These are phyloP conservation scores for Paramecium sexaurelia DNA, from an alignment of 73 alveolate genomes.

Conservation along the genomic window DNA sequence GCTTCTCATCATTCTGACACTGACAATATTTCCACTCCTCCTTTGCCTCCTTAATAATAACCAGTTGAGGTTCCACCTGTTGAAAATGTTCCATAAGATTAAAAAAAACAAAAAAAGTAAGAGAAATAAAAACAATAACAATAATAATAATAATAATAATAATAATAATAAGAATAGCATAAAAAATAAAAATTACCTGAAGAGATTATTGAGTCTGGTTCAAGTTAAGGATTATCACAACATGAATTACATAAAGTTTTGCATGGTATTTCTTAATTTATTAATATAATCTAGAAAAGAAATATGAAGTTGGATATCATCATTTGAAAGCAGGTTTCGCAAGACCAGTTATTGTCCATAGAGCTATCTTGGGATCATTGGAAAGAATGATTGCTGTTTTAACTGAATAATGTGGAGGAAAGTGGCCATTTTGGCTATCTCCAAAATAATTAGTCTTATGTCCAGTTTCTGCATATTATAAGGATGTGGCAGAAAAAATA, in stretches of 20 bases:
- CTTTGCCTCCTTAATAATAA: background rate
- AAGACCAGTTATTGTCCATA: slow-evolving; percentile 98
- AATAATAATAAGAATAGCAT: slow-evolving; percentile 59
- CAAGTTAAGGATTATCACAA: slow-evolving; percentile 24
- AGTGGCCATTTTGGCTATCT: slow-evolving; percentile 99
- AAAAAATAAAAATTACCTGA: slow-evolving; percentile 8
- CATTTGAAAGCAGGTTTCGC: slow-evolving; percentile 97
- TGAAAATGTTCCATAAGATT: background rate
- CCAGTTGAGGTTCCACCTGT: slow-evolving; percentile 4
- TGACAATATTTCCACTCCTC: slow-evolving; percentile 26
- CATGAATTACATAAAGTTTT: slow-evolving; percentile 33
- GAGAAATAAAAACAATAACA: background rate
- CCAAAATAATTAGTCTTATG: slow-evolving; percentile 96
- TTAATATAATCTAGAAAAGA: slow-evolving; percentile 36
- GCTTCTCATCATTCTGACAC: slow-evolving; percentile 41
- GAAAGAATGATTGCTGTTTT: slow-evolving; percentile 98
- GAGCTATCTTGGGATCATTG: slow-evolving; percentile 99
- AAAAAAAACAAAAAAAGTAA: background rate
- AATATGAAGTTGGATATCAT: slow-evolving; percentile 68
- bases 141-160: background rate
- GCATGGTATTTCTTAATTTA: slow-evolving; percentile 16
- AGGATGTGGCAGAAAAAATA: slow-evolving; percentile 90
- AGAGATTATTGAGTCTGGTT: background rate
- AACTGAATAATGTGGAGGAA: slow-evolving; percentile 99
- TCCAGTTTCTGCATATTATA: slow-evolving; percentile 95